phyloP scores from a whole-genome alignment of 495 filamentous ascomycete genomes.

The Aspergillus diversus region DNA sequence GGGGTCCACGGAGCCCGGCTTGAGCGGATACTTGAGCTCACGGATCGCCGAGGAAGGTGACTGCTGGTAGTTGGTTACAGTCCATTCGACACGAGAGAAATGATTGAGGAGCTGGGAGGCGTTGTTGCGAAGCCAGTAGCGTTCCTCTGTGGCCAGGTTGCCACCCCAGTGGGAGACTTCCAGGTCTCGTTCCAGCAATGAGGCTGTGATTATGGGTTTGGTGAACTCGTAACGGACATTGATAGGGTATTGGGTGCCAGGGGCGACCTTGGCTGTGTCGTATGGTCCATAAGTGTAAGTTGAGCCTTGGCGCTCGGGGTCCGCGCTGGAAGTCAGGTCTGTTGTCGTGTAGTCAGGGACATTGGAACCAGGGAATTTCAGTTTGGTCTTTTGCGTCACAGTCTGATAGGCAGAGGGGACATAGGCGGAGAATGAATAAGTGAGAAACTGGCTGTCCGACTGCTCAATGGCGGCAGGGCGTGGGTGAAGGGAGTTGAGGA shows the following conservation, averaged over 20 bases:
- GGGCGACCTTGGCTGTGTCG: conserved; percentile 64
- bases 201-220: conserved; percentile 79
- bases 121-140: conserved; percentile 85
- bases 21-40: conserved; percentile 78
- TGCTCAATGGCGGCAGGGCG: conserved; percentile 82
- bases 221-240: conserved; percentile 94
- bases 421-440: conserved; percentile 82
- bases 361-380: conserved; percentile 80
- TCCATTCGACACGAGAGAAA: conserved; percentile 87
- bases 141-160: conserved; percentile 91
- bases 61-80: conserved; percentile 70
- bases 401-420: conserved; percentile 79
- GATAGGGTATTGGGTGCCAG: conserved; percentile 71
- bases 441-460: conserved; percentile 82
- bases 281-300: conserved; percentile 95
- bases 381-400: conserved; percentile 91
- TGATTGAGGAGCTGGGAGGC: conserved; percentile 81
- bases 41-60: conserved; percentile 76
- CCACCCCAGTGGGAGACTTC: conserved; percentile 98
- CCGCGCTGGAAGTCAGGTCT: conserved; percentile 64
- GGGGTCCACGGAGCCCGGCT: conserved; percentile 74
- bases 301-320: conserved; percentile 80
- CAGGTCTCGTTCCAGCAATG: conserved; percentile 80
- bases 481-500: conserved; percentile 73
- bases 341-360: conserved; percentile 82